phyloP scores from a whole-genome alignment of 2,329 filamentous ascomycete genomes.

The Pestalotiopsis sp. region DNA sequence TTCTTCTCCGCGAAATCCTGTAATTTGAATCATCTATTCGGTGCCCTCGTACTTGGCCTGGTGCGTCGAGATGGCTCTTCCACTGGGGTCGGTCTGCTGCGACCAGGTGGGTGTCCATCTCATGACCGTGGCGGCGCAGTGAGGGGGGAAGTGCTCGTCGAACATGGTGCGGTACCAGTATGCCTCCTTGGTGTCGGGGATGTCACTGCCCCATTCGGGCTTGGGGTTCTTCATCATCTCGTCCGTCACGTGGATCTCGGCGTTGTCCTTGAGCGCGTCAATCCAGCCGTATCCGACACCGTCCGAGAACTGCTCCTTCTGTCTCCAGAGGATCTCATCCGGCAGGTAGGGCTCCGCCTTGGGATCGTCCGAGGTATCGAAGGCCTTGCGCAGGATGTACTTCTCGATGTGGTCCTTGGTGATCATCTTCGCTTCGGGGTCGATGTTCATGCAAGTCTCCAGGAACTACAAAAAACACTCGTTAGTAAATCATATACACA shows the following conservation, averaged over 20 bases:
- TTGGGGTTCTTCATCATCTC: slow-evolving; percentile 99
- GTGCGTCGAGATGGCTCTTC: slow-evolving; percentile 80
- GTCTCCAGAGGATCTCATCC: slow-evolving; percentile 92
- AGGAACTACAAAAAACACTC: slow-evolving; percentile 67
- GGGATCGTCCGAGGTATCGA: slow-evolving; percentile 89
- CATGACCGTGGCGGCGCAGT: slow-evolving; percentile 91
- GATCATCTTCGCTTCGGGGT: slow-evolving; percentile 95
- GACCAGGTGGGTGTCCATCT: slow-evolving; percentile 98
- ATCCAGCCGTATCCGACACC: slow-evolving; percentile 99
- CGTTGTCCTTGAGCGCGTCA: slow-evolving; percentile 92
- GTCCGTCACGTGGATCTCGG: slow-evolving; percentile 85
- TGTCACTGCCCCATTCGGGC: slow-evolving; percentile 89
- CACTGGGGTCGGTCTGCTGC: slow-evolving; percentile 92
- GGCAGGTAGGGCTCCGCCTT: slow-evolving; percentile 85
- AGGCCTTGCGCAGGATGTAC: slow-evolving; percentile 96
- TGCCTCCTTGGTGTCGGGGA: slow-evolving; percentile 96
- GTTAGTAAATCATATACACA: slow-evolving; percentile 19
- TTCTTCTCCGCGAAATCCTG: not conserved
- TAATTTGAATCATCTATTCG: not conserved
- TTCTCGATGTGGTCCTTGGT: slow-evolving; percentile 89
- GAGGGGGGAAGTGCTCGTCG: slow-evolving; percentile 94
- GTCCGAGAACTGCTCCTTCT: slow-evolving; percentile 99
- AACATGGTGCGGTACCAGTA: slow-evolving; percentile 99
- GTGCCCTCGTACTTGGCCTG: slow-evolving; percentile 69
- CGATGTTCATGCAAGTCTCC: slow-evolving; percentile 88